Evolutionary conservation across 805 yeast species (phyloP).

Genomic region (Candida maesae): DNA sequence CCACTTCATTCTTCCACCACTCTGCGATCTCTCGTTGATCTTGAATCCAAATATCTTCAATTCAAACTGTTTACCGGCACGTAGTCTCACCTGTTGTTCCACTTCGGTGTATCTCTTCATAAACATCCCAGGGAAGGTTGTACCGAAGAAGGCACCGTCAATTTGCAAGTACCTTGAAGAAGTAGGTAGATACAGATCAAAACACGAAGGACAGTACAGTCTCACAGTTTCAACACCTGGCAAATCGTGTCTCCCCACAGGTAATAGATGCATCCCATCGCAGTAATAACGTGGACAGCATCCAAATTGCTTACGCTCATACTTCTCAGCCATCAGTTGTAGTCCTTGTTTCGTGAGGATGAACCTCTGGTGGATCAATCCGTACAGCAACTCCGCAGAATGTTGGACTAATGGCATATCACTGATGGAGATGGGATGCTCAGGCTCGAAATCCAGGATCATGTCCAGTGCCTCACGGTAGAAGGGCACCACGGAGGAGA

Average conservation of each 20-base stretch:
- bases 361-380: slow-evolving; percentile 90
- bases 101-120: slow-evolving; percentile 90
- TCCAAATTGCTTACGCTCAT: slow-evolving; percentile 86
- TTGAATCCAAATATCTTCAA: slow-evolving; percentile 86
- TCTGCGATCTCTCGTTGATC: slow-evolving; percentile 63
- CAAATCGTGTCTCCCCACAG: slow-evolving; percentile 86
- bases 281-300: slow-evolving; percentile 87
- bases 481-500: slow-evolving; percentile 79
- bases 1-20: slow-evolving; percentile 98
- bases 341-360: slow-evolving; percentile 87
- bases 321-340: slow-evolving; percentile 90
- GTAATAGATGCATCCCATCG: slow-evolving; percentile 84
- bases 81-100: slow-evolving; percentile 66
- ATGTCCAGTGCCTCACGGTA: slow-evolving; percentile 90
- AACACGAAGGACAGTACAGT: slow-evolving; percentile 91
- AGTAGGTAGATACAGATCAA: slow-evolving; percentile 84
- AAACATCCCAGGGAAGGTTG: slow-evolving; percentile 90
- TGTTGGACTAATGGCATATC: slow-evolving; percentile 77
- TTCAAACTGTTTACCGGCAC: slow-evolving; percentile 45
- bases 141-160: slow-evolving; percentile 97
- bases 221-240: slow-evolving; percentile 92
- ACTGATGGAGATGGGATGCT: slow-evolving; percentile 52
- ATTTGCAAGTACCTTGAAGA: slow-evolving; percentile 82
- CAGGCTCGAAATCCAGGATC: slow-evolving; percentile 73
- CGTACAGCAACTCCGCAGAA: slow-evolving; percentile 89